Evolutionary conservation across 106 monocot species (phyloP).

Genomic region (Apostasia shenzhenica): DNA sequence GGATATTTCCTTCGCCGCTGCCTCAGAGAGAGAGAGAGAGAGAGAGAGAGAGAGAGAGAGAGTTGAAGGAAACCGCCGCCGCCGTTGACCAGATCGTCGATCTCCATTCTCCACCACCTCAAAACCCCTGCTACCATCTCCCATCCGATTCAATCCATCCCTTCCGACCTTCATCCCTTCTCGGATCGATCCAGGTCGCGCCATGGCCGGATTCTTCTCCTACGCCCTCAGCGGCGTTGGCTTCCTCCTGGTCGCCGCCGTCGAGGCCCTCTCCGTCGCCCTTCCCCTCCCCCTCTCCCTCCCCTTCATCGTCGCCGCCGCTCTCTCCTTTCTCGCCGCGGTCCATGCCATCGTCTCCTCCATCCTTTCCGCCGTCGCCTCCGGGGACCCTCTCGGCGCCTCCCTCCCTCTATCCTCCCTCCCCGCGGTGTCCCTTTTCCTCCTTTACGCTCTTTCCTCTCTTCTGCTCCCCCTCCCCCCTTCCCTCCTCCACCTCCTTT

Average conservation of each 20-base stretch:
- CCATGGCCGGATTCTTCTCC: constrained; percentile 14
- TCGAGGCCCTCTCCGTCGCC: constrained; percentile 9
- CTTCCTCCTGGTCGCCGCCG: constrained; percentile 11
- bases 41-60: no score
- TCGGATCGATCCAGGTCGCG: neutral
- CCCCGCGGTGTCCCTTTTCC: constrained; percentile 17
- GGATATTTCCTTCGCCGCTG: no score
- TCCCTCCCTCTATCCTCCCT: constrained; percentile 24
- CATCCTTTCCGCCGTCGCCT: constrained; percentile 2
- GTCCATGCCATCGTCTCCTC: neutral
- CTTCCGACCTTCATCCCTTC: neutral
- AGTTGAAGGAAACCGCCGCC: no score
- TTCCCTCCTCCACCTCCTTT: constrained; percentile 45
- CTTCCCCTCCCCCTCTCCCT: constrained; percentile 6
- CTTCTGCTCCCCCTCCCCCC: constrained; percentile 39
- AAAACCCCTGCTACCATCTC: no score
- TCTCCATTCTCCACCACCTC: no score
- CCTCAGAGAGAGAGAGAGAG: no score
- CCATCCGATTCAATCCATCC: no score
- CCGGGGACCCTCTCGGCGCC: constrained; percentile 4
- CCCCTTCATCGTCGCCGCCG: neutral
- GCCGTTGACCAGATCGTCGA: no score
- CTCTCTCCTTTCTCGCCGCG: constrained; percentile 6
- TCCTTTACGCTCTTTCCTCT: constrained; percentile 19
- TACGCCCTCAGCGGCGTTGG: constrained; percentile 10